Conservation (phyloP, 202 grass and related monocot genomes). For the Digitaria exilis region DNA sequence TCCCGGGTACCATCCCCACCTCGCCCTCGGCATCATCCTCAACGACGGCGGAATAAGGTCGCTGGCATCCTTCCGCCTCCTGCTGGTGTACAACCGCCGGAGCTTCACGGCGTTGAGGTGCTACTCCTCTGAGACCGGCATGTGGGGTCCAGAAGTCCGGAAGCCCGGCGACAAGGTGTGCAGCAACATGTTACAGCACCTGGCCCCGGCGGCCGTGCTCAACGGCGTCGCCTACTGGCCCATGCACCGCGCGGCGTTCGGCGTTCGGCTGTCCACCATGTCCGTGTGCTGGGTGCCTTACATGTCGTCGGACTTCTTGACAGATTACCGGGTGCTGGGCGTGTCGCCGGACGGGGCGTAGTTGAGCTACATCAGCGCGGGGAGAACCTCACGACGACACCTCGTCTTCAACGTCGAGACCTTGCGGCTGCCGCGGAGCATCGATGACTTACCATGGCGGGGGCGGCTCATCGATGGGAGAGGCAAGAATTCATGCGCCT, state of each 20-base stretch:
- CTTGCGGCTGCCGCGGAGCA: not conserved
- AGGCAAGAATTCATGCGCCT: not conserved
- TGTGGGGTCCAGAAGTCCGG: not conserved
- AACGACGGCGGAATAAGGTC: not conserved
- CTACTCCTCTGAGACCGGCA: not conserved
- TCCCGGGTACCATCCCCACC: not conserved
- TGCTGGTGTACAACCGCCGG: not conserved
- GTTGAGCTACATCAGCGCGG: not conserved
- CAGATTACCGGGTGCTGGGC: not conserved
- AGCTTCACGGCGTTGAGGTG: not conserved
- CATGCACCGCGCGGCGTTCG: not conserved
- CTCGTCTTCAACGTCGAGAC: not conserved
- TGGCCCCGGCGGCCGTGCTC: constrained; percentile 25
- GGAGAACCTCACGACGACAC: not conserved
- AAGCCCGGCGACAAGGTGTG: not conserved
- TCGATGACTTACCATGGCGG: not conserved
- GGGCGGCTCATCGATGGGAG: not conserved
- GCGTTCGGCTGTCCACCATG: not conserved
- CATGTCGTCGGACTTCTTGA: not conserved
- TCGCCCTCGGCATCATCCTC: not conserved
- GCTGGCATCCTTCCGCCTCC: not conserved
- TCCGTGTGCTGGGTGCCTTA: not conserved
- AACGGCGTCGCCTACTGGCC: constrained; percentile 10
- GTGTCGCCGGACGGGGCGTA: not conserved
- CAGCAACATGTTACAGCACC: not conserved